Evolutionary conservation across 495 filamentous ascomycete species (phyloP), one percentile per base, ranked within the genome.

Genomic region (Xylaria castorea): DNA sequence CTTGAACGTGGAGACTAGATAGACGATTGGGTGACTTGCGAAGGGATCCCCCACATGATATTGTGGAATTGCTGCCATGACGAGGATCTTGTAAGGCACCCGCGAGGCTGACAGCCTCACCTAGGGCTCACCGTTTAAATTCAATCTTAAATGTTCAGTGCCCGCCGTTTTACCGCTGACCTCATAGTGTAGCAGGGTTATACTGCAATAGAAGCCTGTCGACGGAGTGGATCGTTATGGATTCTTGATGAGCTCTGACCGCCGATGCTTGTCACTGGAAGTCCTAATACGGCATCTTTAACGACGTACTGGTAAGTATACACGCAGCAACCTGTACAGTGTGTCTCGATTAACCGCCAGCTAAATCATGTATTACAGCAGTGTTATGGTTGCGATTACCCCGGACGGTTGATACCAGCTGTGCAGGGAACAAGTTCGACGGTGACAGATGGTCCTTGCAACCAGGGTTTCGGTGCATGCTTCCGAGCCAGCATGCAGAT

Each of bases 21-120:
- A 74, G 74, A 66, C 75, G 76, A 80, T 80, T 80, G 78, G 78
- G 72, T 36, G 42, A 66, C 38, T 74, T 80, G 73, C 78, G 78
- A 80, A 74, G 77, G 66, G 53, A 75, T 75, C 64, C 69, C 71
- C 74, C 68, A 76, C 70, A 71, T 66, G 71, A 51, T 34, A 69
- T 34, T 27, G 32, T 38, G 51, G 67, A 51, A 73, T 68, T 42
- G 65, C 36, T 27, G 22, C 58, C n/a, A 73, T 63, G 55, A 68
- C 53, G 32, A 64, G 73, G 61, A 68, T 72, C 71, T 65, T 57
- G 46, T 18, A 68, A 77, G 60, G 74, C 74, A 73, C 68, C 3
- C 60, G 30, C 55, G 75, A 80, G 78, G 78, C 73, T 76, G 75
- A 80, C 53, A 58, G 71, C 65, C 71, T 64, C 58, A 51, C 14